phyloP scores from a whole-genome alignment of 306 rosid genomes.

The Cucumis melo region DNA sequence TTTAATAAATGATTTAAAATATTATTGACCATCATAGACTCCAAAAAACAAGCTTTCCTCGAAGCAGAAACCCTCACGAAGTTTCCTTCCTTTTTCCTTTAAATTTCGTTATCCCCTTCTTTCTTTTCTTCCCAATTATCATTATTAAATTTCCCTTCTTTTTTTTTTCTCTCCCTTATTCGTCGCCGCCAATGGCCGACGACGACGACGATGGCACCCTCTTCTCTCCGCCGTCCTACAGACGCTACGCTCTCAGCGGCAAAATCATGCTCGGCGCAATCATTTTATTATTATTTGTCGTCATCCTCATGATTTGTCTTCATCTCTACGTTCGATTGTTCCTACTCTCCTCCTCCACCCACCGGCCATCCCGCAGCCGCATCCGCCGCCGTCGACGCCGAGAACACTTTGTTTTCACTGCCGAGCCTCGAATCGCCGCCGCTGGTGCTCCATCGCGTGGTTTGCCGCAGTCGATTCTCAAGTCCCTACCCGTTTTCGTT shows the following conservation, averaged over 20 bases:
- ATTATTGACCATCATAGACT: neutral
- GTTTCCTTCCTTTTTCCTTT: neutral
- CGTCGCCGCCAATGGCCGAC: constrained; percentile 6
- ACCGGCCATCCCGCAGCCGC: constrained; percentile 6
- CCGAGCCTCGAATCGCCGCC: neutral
- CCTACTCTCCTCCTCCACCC: constrained; percentile 24
- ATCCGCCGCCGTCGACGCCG: constrained; percentile 18
- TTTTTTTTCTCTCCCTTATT: neutral
- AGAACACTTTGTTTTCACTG: constrained; percentile 21
- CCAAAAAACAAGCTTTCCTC: neutral
- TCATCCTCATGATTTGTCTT: constrained; percentile 39
- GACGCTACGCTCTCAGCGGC: constrained; percentile 25
- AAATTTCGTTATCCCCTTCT: neutral
- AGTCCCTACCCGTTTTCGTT: constrained; percentile 47
- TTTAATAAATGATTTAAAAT: neutral
- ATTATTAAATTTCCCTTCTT: neutral
- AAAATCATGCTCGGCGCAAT: constrained; percentile 45
- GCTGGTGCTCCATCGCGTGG: constrained; percentile 17
- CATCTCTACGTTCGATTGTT: constrained; percentile 47
- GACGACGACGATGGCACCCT: neutral
- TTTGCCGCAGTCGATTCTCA: constrained; percentile 31
- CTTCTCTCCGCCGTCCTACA: neutral
- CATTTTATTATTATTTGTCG: constrained; percentile 29
- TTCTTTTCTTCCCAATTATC: neutral
- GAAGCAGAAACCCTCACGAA: neutral